These are phyloP conservation scores for Picea engelmannii DNA, from an alignment of 83 land plant species.

Conservation along the genomic window DNA sequence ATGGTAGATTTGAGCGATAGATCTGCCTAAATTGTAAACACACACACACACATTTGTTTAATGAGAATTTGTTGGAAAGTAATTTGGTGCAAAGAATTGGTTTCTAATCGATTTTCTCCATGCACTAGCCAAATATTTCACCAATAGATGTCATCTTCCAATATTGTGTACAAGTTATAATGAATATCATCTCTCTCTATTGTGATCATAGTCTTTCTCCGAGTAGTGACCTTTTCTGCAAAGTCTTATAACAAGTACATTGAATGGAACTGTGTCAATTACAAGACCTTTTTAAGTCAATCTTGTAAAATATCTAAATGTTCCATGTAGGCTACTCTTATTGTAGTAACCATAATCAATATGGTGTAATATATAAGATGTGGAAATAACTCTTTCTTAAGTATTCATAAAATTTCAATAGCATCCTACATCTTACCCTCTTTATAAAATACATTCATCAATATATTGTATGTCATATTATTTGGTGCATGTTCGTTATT, in stretches of 20 bases:
- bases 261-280: not conserved
- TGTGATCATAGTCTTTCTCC: too few relatives aligned
- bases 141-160: too few relatives aligned
- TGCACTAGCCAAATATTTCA: too few relatives aligned
- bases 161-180: too few relatives aligned
- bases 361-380: constrained; percentile 17
- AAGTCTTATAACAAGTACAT: not conserved
- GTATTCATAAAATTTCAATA: constrained; percentile 22
- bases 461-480: constrained; percentile 23
- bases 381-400: constrained; percentile 17
- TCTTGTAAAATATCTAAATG: not conserved
- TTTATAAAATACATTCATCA: constrained; percentile 31
- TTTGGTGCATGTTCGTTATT: constrained; percentile 23
- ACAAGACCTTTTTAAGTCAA: not conserved
- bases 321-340: not conserved
- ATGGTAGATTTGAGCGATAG: too few relatives aligned
- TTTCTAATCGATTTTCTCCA: too few relatives aligned
- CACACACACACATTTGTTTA: too few relatives aligned
- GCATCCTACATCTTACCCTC: constrained; percentile 21
- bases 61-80: too few relatives aligned
- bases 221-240: not conserved
- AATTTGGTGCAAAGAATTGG: too few relatives aligned
- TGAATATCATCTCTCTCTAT: too few relatives aligned
- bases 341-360: constrained; percentile 17
- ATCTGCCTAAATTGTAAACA: too few relatives aligned